Evolutionary conservation across 306 rosid species (phyloP).

Genomic region (Cicer chorassanicum): DNA sequence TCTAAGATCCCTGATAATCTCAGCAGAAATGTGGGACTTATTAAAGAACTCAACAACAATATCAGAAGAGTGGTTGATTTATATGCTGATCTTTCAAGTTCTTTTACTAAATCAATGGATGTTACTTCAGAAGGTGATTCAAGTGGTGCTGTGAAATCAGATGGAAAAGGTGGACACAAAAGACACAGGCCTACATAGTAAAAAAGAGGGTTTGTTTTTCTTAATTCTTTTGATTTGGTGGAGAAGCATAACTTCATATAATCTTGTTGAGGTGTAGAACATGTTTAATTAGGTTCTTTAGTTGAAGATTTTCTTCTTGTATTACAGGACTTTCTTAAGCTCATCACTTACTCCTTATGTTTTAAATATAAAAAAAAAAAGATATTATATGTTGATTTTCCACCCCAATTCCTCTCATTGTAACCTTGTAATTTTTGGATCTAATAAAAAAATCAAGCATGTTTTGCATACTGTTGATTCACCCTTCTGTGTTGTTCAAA

Average conservation of each 20-base stretch:
- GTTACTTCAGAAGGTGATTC: slow-evolving; percentile 96
- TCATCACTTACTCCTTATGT: slow-evolving; percentile 52
- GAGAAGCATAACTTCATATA: slow-evolving; percentile 41
- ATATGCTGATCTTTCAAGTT: slow-evolving; percentile 87
- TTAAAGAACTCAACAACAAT: slow-evolving; percentile 91
- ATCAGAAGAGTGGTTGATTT: slow-evolving; percentile 94
- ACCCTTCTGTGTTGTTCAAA: neutral
- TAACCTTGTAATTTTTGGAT: slow-evolving; percentile 66
- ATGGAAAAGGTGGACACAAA: slow-evolving; percentile 79
- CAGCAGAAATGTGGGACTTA: slow-evolving; percentile 87
- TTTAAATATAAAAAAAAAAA: slow-evolving; percentile 52
- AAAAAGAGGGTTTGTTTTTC: slow-evolving; percentile 17
- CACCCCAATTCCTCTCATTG: slow-evolving; percentile 50
- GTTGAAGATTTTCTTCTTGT: slow-evolving; percentile 45
- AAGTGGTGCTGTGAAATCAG: slow-evolving; percentile 80
- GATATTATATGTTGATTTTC: slow-evolving; percentile 49
- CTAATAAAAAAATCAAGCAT: slow-evolving; percentile 54
- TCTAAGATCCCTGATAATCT: slow-evolving; percentile 93
- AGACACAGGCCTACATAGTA: slow-evolving; percentile 70
- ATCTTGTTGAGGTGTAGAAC: slow-evolving; percentile 49
- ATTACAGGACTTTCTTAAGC: slow-evolving; percentile 47
- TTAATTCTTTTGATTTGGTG: slow-evolving; percentile 55
- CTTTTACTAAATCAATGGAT: slow-evolving; percentile 88
- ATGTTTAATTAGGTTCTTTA: slow-evolving; percentile 54
- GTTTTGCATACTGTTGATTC: slow-evolving; percentile 38